Conservation (phyloP, 306 rosid genomes). For the Fragaria iinumae region DNA sequence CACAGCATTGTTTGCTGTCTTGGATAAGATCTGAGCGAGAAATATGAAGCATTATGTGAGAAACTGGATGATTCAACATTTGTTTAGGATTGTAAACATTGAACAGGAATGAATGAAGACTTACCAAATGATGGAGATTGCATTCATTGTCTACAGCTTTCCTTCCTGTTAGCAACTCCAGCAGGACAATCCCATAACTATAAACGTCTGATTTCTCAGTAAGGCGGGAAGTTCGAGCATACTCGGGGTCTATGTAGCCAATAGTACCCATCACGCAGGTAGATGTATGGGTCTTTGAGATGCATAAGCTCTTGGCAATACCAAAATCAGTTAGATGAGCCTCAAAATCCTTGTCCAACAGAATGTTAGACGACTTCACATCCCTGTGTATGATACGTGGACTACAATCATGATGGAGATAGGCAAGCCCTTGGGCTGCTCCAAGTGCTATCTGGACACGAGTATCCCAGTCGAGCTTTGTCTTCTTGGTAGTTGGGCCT, state of each 20-base stretch:
- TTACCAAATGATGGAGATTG: conserved; percentile 87
- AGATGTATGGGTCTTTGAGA: conserved; percentile 76
- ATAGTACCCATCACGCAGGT: conserved; percentile 91
- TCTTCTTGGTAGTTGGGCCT: conserved; percentile 64
- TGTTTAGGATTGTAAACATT: not conserved
- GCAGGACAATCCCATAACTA: conserved; percentile 89
- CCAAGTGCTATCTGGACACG: conserved; percentile 87
- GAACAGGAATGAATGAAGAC: conserved; percentile 7
- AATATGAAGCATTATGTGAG: not conserved
- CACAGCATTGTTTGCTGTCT: conserved; percentile 76
- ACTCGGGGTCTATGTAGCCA: conserved; percentile 96
- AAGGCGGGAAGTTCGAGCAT: conserved; percentile 90
- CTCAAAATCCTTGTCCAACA: conserved; percentile 81
- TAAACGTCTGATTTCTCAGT: conserved; percentile 94
- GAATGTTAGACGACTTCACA: conserved; percentile 85
- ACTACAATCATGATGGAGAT: conserved; percentile 89
- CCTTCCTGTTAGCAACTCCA: conserved; percentile 87
- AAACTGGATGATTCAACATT: not conserved
- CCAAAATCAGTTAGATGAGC: conserved; percentile 94
- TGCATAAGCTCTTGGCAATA: conserved; percentile 81
- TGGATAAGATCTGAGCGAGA: conserved; percentile 64
- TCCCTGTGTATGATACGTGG: conserved; percentile 95
- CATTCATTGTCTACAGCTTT: conserved; percentile 90
- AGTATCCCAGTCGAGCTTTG: conserved; percentile 74
- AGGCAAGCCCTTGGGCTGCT: conserved; percentile 89